Conservation (phyloP, 805 yeast species). For the Wickerhamomyces sydowiorum region DNA sequence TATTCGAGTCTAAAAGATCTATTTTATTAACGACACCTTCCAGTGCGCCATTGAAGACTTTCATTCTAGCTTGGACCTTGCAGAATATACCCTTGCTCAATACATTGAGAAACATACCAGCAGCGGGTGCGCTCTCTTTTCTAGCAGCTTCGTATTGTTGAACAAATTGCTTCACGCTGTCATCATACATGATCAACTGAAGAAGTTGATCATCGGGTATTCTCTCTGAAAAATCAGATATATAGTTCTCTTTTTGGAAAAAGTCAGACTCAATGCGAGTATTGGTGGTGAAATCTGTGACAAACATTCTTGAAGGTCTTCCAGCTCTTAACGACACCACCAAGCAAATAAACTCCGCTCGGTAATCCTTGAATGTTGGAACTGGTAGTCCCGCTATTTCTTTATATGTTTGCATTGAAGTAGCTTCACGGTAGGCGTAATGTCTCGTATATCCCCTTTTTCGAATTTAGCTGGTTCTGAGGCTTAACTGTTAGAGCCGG, state of each 20-base stretch:
- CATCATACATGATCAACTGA: slow-evolving; percentile 4
- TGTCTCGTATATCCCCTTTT: no score
- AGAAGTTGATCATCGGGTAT: slow-evolving; percentile 2
- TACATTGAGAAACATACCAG: slow-evolving; percentile 2
- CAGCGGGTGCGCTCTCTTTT: background rate
- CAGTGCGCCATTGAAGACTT: slow-evolving; percentile 2
- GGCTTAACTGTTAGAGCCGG: no score
- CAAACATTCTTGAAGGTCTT: background rate
- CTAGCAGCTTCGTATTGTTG: background rate
- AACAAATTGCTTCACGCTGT: slow-evolving; percentile 1
- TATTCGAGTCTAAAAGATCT: background rate
- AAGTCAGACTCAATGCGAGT: background rate
- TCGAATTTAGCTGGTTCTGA: no score
- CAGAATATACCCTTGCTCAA: slow-evolving; percentile 7
- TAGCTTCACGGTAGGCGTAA: no score
- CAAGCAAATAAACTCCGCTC: background rate
- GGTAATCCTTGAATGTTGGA: background rate
- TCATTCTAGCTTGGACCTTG: slow-evolving; percentile 5
- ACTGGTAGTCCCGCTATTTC: no score
- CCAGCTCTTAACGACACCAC: background rate
- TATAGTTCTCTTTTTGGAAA: background rate
- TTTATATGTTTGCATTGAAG: no score
- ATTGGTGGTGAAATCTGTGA: slow-evolving; percentile 12
- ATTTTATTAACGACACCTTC: slow-evolving; percentile 4
- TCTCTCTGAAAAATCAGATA: slow-evolving; percentile 1